Conservation (phyloP, 2,329 filamentous ascomycete genomes). For the Colletotrichum karsti region DNA sequence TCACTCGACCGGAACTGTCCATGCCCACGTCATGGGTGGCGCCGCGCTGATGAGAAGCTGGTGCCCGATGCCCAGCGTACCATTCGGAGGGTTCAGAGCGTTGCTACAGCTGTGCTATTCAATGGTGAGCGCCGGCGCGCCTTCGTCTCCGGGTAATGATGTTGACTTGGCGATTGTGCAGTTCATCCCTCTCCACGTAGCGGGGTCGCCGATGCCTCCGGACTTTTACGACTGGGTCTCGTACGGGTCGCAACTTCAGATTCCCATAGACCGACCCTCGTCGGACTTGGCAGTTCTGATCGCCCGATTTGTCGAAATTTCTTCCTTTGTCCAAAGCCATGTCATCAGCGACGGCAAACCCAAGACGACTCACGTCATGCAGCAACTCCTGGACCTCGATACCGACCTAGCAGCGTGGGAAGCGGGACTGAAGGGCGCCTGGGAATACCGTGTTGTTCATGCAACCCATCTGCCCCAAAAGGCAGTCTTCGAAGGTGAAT, state of each 20-base stretch:
- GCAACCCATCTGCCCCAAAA: conserved; percentile 43
- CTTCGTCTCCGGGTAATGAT: not conserved
- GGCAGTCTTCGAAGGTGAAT: conserved; percentile 59
- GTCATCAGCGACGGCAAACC: conserved; percentile 46
- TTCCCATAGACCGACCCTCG: conserved; percentile 46
- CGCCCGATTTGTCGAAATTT: conserved; percentile 49
- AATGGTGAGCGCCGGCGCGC: conserved; percentile 54
- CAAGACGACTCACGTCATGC: conserved; percentile 43
- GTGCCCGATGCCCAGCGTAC: conserved; percentile 45
- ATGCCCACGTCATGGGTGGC: conserved; percentile 67
- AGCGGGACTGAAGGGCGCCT: conserved; percentile 40
- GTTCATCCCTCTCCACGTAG: conserved; percentile 55
- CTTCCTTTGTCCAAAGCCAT: conserved; percentile 42
- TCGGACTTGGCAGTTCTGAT: conserved; percentile 51
- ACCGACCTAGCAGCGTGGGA: conserved; percentile 49
- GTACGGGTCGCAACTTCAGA: conserved; percentile 44
- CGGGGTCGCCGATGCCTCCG: conserved; percentile 47
- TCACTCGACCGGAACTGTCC: conserved; percentile 58
- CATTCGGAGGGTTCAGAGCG: conserved; percentile 56
- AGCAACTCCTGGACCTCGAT: conserved; percentile 50
- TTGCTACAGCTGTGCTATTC: conserved; percentile 66
- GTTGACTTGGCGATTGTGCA: conserved; percentile 32
- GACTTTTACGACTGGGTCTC: conserved; percentile 53
- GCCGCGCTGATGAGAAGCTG: conserved; percentile 63
- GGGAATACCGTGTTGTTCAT: conserved; percentile 45